phyloP scores from a whole-genome alignment of 345 rosid genomes.

The Jatropha curcas region DNA sequence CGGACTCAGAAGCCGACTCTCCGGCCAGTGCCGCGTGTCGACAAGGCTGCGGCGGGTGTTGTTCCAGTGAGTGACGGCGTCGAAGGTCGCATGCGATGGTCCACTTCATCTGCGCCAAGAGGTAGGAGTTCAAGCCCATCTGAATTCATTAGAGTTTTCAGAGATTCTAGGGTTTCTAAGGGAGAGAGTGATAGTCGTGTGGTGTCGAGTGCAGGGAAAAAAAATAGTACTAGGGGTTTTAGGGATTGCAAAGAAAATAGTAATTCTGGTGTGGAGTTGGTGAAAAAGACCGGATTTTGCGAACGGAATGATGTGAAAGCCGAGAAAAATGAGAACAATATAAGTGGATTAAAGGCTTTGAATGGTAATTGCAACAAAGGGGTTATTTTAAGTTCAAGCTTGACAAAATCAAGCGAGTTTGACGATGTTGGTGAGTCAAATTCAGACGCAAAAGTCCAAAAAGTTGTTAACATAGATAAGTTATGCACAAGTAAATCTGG shows the following conservation, averaged over 20 bases:
- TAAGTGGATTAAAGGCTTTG: conserved; percentile 20
- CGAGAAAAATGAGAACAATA: conserved; percentile 21
- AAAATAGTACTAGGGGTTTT: conserved; percentile 25
- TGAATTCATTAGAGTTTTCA: conserved; percentile 55
- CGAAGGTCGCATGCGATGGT: conserved; percentile 47
- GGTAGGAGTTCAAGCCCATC: conserved; percentile 90
- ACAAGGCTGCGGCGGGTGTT: conserved; percentile 37
- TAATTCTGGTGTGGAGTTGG: conserved; percentile 30
- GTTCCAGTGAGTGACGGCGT: conserved; percentile 30
- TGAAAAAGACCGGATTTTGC: conserved; percentile 30
- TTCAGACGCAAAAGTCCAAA: conserved; percentile 26
- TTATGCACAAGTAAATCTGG: conserved; percentile 26
- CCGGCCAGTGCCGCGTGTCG: conserved; percentile 56
- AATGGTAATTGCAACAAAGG: conserved; percentile 21
- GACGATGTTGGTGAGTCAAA: conserved; percentile 17
- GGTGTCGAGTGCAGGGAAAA: conserved; percentile 28
- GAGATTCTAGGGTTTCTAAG: conserved; percentile 44
- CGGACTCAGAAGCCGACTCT: conserved; percentile 61
- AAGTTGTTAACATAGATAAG: conserved; percentile 21
- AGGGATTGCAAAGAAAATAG: conserved; percentile 39
- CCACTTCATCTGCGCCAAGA: conserved; percentile 61
- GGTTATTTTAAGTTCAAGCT: conserved; percentile 22
- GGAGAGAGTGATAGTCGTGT: conserved; percentile 34
- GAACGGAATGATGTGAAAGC: conserved; percentile 1
- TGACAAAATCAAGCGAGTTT: conserved; percentile 24